Evolutionary conservation across 1,284 basidiomycete species (phyloP), one percentile per base, ranked within the genome.

Genomic region (Irpex lacteus): DNA sequence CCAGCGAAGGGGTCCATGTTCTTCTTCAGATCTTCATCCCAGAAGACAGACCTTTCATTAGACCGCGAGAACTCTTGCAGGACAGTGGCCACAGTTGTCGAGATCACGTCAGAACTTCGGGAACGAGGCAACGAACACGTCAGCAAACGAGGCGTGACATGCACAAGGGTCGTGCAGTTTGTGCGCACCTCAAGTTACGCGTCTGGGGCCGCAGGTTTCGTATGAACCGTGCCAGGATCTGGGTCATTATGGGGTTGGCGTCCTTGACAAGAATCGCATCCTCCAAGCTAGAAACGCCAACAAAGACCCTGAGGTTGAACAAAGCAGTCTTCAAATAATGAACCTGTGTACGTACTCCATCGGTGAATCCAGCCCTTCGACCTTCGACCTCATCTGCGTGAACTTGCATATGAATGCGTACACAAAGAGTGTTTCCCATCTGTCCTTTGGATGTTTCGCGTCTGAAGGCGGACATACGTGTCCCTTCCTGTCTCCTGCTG

Each of bases 381-480:
- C 80, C 76, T 91, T 92, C 63, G 81, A 78, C 69, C 85, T 85
- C 68, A 93, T 78, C 75, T 84, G 81, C 21, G 90, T 91, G 78
- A 91, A 94, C 75, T 86, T 91, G 79, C 84, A 85, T 70, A 94
- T 87, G 79, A 94, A 94, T 34, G 86, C 84, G 75, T 92, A 94
- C 50, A 94, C 85, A 75, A 92, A 94, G 68, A 91, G 77, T n/a
- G 88, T 85, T 78, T 94, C 91, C 91, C 91, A 94, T 75, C 89
- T 88, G 78, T 89, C 88, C 63, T 81, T 81, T 47, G 91, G 92
- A 78, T 91, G 90, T 57, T 73, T 82, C 47, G 89, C 90, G 71
- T 81, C 81, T 32, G 89, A 90, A 18, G 89, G 87, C 13, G 90
- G 91, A 73, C 90, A 92, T 68, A 90, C 68, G 70, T 92, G 91